Conservation (phyloP, 78 protist genomes). For the Tieghemostelium lacteum region DNA sequence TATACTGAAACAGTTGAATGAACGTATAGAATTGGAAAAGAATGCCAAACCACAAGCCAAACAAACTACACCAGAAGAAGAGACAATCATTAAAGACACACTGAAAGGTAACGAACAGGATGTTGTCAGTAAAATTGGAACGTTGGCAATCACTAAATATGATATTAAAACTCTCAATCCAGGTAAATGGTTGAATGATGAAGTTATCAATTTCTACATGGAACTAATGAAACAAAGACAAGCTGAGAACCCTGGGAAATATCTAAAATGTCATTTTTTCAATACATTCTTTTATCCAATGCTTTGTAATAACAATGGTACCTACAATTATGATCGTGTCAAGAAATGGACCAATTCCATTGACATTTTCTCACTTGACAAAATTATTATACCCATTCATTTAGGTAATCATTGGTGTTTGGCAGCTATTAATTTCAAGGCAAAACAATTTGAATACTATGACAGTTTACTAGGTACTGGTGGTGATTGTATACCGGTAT, state of each 20-base stretch:
- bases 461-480: slow-evolving; percentile 79
- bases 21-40: slow-evolving; percentile 29
- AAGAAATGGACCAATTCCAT: slow-evolving; percentile 86
- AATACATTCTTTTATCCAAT: slow-evolving; percentile 85
- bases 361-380: slow-evolving; percentile 86
- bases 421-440: slow-evolving; percentile 85
- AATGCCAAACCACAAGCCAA: slow-evolving; percentile 3
- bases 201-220: slow-evolving; percentile 79
- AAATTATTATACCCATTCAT: slow-evolving; percentile 90
- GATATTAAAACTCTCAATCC: slow-evolving; percentile 42
- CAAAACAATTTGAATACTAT: slow-evolving; percentile 85
- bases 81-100: background rate
- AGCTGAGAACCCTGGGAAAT: background rate
- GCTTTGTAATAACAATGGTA: slow-evolving; percentile 50
- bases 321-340: slow-evolving; percentile 77
- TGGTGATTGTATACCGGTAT: slow-evolving; percentile 33
- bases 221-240: slow-evolving; percentile 40
- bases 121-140: background rate
- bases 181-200: slow-evolving; percentile 81
- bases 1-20: slow-evolving; percentile 29
- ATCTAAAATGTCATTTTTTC: slow-evolving; percentile 56
- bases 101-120: slow-evolving; percentile 1
- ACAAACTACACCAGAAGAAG: slow-evolving; percentile 12
- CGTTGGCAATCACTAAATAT: background rate
- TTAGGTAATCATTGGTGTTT: slow-evolving; percentile 90